phyloP scores from a whole-genome alignment of 495 filamentous ascomycete genomes.

The Platismatia glauca region DNA sequence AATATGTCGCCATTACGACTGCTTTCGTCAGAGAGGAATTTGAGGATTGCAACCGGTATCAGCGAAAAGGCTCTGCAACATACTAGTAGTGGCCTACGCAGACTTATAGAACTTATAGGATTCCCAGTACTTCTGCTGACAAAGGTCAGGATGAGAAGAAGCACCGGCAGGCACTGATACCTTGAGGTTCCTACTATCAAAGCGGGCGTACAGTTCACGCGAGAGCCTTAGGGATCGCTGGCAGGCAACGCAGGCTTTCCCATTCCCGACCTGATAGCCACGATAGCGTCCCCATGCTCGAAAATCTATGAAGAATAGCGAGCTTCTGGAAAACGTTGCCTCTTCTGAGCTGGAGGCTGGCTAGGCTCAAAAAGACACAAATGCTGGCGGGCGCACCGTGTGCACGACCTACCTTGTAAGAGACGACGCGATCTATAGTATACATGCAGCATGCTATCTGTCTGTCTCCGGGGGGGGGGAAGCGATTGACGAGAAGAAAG shows the following conservation, averaged over 20 bases:
- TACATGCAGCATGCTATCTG: background rate
- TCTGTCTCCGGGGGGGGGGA: background rate
- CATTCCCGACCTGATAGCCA: background rate
- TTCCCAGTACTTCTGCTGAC: background rate
- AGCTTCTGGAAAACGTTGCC: background rate
- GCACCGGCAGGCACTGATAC: background rate
- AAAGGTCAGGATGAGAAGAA: background rate
- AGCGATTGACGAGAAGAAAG: background rate
- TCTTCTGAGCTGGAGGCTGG: background rate
- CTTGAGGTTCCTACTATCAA: background rate
- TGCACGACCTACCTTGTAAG: background rate
- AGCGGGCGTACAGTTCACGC: background rate
- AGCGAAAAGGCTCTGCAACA: conserved; percentile 23
- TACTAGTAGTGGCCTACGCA: conserved; percentile 28
- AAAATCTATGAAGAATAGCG: background rate
- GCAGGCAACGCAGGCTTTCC: background rate
- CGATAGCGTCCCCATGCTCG: background rate
- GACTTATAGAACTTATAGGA: conserved; percentile 33
- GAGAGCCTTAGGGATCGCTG: background rate
- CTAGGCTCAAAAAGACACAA: background rate
- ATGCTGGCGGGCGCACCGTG: background rate
- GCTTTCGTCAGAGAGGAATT: conserved; percentile 25
- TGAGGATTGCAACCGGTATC: conserved; percentile 26
- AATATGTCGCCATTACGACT: conserved; percentile 29
- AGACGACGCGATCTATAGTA: background rate